Evolutionary conservation across 2,329 filamentous ascomycete species (phyloP), one percentile per base, ranked within the genome.

Genomic region (Fusarium sp.): DNA sequence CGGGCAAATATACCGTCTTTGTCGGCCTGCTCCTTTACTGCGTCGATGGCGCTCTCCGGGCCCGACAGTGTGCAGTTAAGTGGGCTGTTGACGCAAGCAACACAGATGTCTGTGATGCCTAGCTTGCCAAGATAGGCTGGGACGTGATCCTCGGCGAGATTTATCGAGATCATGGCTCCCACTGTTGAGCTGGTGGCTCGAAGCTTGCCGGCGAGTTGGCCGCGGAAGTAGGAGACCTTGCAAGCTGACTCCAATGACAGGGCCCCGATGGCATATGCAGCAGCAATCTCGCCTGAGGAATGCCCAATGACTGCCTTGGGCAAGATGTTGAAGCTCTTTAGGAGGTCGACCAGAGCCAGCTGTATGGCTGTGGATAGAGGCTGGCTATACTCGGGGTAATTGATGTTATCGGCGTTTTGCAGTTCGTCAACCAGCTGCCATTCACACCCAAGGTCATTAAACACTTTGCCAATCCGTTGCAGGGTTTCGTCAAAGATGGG

Each of bases 361-460:
- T 91, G 89, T 1, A 91, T 48, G 0, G 88, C 88, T 0, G 88
- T 90, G 61, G 86, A 89, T 1, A 89, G 75, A 0, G 89, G 86
- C 70, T 90, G 88, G 0, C 86, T 84, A 24, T 88, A 72, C 5
- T 83, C 81, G 0, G 86, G 83, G 20, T 82, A 74, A 10, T 82
- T 45, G 0, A 87, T 74, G n/a, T 29, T 56, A 3, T 35, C 22
- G n/a, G 27, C 37, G 22, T 43, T 27, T 9, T 24, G 11, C 54
- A 29, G 18, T 6, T 37, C 56, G 11, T 22, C 8, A 10, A 24
- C 18, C 18, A 41, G 37, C 37, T 41, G 37, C 37, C 37, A 41
- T 41, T 41, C 37, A 41, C 37, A 41, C 37, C 37, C 37, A 41
- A 41, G 37, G 18, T 18, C 37, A 10, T 11, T 41, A 18, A 9